Conservation (phyloP, 2,329 filamentous ascomycete genomes). For the Fusarium hainanense region DNA sequence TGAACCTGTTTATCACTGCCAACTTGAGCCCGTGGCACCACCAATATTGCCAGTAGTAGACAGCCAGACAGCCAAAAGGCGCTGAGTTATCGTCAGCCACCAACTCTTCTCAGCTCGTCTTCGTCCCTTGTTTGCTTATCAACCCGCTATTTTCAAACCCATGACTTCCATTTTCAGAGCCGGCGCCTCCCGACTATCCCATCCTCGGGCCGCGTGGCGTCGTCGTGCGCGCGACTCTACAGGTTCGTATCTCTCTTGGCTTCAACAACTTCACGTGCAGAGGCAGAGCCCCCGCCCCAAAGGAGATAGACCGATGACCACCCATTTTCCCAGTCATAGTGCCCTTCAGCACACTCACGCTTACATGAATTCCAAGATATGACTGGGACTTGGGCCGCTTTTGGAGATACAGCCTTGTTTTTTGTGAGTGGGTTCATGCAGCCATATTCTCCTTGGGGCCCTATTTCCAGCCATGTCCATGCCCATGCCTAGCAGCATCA, state of each 20-base stretch:
- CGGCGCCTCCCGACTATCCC: constrained; percentile 28
- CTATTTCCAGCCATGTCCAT: constrained; percentile 12
- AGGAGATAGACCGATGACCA: constrained; percentile 43
- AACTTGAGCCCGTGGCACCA: constrained; percentile 23
- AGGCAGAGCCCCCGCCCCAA: constrained; percentile 33
- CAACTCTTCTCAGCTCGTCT: constrained; percentile 38
- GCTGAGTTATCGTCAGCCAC: constrained; percentile 38
- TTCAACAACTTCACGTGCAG: constrained; percentile 42
- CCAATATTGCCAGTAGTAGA: constrained; percentile 4
- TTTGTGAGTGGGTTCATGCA: constrained; percentile 32
- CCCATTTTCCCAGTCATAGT: constrained; percentile 29
- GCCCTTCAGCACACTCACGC: constrained; percentile 26
- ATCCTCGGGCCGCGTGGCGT: constrained; percentile 42
- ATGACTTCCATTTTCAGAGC: constrained; percentile 44
- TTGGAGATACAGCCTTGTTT: constrained; percentile 36
- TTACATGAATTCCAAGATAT: constrained; percentile 38
- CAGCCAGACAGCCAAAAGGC: background rate
- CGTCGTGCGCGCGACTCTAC: constrained; percentile 34
- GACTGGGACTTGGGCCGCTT: constrained; percentile 37
- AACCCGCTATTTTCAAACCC: constrained; percentile 33
- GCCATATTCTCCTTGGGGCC: constrained; percentile 13
- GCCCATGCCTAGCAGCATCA: background rate
- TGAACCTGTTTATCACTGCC: constrained; percentile 39
- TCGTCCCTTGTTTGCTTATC: constrained; percentile 24
- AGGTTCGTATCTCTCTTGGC: constrained; percentile 33